Evolutionary conservation across 495 filamentous ascomycete genomes (phyloP).

Genomic region (Penicillium ochrochloron): DNA sequence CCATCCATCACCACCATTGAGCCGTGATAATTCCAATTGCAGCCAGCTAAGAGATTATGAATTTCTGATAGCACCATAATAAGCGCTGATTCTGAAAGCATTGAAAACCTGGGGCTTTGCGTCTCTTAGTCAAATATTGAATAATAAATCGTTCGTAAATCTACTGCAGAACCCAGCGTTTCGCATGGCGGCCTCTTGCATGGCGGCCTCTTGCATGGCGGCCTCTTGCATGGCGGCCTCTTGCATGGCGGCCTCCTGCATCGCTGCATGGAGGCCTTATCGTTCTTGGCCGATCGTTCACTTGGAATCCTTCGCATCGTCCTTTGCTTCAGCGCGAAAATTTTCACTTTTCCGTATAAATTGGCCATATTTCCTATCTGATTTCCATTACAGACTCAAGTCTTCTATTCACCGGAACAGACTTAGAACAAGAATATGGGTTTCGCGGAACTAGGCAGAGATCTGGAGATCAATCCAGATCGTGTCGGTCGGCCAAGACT

Average conservation of each 20-base stretch:
- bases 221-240: not conserved
- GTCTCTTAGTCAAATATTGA: no score
- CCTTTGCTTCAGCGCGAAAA: not conserved
- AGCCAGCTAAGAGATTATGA: no score
- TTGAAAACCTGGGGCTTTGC: no score
- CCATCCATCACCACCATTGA: no score
- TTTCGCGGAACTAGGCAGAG: not conserved
- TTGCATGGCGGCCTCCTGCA: not conserved
- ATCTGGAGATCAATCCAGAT: not conserved
- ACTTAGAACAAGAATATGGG: not conserved
- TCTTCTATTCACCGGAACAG: not conserved
- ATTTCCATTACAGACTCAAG: not conserved
- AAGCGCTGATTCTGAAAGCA: no score
- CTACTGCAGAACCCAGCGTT: not conserved
- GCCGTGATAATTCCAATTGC: no score
- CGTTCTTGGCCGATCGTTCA: not conserved
- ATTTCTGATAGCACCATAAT: no score
- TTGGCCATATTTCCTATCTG: not conserved
- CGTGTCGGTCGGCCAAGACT: constrained; percentile 4
- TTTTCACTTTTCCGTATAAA: not conserved
- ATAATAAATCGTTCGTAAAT: no score
- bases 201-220: no score
- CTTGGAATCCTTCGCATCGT: not conserved
- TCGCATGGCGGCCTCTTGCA: not conserved
- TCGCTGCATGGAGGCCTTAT: not conserved